A percentile compares a stretch with the other conserved stretches of the same genome.
phyloP scores from a whole-genome alignment of 306 rosid genomes.

The Dryas alaskensis region DNA sequence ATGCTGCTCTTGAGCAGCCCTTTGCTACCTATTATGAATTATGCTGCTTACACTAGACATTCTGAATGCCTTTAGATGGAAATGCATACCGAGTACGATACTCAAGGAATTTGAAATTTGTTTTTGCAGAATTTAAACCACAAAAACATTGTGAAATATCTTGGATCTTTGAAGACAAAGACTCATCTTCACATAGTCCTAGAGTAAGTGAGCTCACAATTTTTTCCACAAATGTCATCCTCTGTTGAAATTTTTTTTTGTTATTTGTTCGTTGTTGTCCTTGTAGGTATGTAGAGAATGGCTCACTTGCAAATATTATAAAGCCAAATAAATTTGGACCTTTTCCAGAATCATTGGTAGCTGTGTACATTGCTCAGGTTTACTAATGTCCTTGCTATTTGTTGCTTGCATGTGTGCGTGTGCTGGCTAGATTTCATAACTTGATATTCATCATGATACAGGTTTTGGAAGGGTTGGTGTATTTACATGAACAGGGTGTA shows the following conservation, averaged over 20 bases:
- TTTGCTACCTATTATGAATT: neutral
- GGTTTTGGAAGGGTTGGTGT: slow-evolving; percentile 99
- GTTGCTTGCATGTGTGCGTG: slow-evolving; percentile 16
- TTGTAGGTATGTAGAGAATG: slow-evolving; percentile 92
- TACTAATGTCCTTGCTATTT: slow-evolving; percentile 24
- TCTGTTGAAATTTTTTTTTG: slow-evolving; percentile 12
- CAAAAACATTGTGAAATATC: slow-evolving; percentile 98
- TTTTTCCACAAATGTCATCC: slow-evolving; percentile 11
- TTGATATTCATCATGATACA: slow-evolving; percentile 33
- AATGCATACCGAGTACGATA: slow-evolving; percentile 14
- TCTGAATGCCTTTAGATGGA: slow-evolving; percentile 1
- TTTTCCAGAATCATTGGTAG: slow-evolving; percentile 97
- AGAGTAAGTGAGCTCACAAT: slow-evolving; percentile 60
- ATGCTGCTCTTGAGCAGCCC: slow-evolving; percentile 13
- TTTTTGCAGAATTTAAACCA: slow-evolving; percentile 90
- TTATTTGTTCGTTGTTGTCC: slow-evolving; percentile 22
- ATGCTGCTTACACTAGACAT: neutral
- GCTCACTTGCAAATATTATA: slow-evolving; percentile 95
- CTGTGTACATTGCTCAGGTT: slow-evolving; percentile 96
- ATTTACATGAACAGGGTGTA: slow-evolving; percentile 98
- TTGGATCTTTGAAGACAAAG: slow-evolving; percentile 95
- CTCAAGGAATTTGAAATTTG: slow-evolving; percentile 20
- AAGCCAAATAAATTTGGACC: slow-evolving; percentile 99
- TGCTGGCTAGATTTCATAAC: slow-evolving; percentile 5
- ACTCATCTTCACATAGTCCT: slow-evolving; percentile 94